phyloP scores from a whole-genome alignment of 2,329 filamentous ascomycete species.

The Xylaria sp. region DNA sequence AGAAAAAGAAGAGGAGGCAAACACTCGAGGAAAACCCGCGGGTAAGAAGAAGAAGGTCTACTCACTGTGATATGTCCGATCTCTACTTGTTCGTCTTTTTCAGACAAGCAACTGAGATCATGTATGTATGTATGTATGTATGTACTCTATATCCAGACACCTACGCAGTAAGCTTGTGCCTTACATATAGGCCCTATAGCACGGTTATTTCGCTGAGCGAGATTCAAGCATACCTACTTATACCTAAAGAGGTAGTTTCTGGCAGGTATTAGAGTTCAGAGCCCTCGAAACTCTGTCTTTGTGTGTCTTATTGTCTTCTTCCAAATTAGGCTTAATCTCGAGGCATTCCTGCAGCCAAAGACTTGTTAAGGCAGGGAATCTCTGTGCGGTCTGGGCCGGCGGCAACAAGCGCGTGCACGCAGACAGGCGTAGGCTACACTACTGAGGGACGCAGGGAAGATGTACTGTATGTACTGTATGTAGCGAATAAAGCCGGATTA shows the following conservation, averaged over 20 bases:
- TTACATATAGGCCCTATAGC: constrained; percentile 22
- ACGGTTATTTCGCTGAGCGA: constrained; percentile 31
- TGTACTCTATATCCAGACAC: not conserved
- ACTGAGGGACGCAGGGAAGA: constrained; percentile 22
- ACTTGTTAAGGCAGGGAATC: constrained; percentile 23
- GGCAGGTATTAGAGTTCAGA: constrained; percentile 18
- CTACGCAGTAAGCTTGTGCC: constrained; percentile 7
- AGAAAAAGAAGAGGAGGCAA: not conserved
- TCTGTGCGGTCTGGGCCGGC: constrained; percentile 34
- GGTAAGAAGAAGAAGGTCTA: not conserved
- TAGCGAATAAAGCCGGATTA: constrained; percentile 23
- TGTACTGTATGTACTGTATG: not conserved
- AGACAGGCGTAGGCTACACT: constrained; percentile 9
- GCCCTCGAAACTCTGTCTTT: constrained; percentile 31
- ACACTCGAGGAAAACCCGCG: constrained; percentile 6
- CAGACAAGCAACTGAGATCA: constrained; percentile 12
- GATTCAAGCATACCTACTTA: constrained; percentile 23
- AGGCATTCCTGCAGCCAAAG: constrained; percentile 29
- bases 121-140: too few species aligned
- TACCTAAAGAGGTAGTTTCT: constrained; percentile 15
- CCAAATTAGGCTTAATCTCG: constrained; percentile 33
- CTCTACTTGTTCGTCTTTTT: constrained; percentile 10
- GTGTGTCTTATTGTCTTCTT: constrained; percentile 29
- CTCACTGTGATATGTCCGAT: constrained; percentile 16
- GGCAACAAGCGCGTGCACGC: constrained; percentile 29